These are phyloP conservation scores for Didymella sp. DNA, from an alignment of 2,329 filamentous ascomycete species.

Conservation along the genomic window DNA sequence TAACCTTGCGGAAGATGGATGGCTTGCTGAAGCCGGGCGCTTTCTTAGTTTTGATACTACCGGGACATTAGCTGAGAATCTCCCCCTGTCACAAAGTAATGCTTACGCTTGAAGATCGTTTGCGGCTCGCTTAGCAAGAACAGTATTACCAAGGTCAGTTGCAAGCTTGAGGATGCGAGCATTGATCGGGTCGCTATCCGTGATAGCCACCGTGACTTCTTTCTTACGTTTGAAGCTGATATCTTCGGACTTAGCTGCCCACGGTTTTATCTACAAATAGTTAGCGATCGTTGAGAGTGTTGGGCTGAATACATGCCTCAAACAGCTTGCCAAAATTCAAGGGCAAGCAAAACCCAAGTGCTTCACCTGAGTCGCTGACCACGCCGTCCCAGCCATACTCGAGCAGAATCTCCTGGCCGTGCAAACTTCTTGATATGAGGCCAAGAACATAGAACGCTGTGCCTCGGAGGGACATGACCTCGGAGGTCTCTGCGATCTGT, in stretches of 20 bases:
- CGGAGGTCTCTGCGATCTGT: slow-evolving; percentile 83
- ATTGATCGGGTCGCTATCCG: slow-evolving; percentile 68
- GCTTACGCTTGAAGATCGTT: slow-evolving; percentile 72
- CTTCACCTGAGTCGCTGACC: slow-evolving; percentile 80
- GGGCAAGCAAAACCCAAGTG: slow-evolving; percentile 87
- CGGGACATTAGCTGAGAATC: slow-evolving; percentile 23
- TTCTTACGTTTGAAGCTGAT: slow-evolving; percentile 43
- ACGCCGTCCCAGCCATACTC: slow-evolving; percentile 94
- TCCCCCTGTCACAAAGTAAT: background rate
- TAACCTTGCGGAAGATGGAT: slow-evolving; percentile 81
- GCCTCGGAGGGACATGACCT: slow-evolving; percentile 90
- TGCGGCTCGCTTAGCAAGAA: slow-evolving; percentile 86
- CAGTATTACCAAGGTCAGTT: slow-evolving; percentile 89
- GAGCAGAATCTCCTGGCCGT: slow-evolving; percentile 88
- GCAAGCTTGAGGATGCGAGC: slow-evolving; percentile 82
- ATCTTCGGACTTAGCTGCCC: slow-evolving; percentile 41
- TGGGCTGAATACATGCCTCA: slow-evolving; percentile 59
- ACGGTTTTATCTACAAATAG: slow-evolving; percentile 47
- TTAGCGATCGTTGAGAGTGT: slow-evolving; percentile 24
- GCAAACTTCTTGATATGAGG: slow-evolving; percentile 87
- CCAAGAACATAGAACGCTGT: slow-evolving; percentile 97
- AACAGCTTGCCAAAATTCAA: slow-evolving; percentile 79
- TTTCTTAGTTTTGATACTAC: slow-evolving; percentile 76
- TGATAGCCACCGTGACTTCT: slow-evolving; percentile 63
- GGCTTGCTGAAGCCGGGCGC: slow-evolving; percentile 77